Conservation (phyloP, 306 rosid species). For the Sesbania bispinosa region DNA sequence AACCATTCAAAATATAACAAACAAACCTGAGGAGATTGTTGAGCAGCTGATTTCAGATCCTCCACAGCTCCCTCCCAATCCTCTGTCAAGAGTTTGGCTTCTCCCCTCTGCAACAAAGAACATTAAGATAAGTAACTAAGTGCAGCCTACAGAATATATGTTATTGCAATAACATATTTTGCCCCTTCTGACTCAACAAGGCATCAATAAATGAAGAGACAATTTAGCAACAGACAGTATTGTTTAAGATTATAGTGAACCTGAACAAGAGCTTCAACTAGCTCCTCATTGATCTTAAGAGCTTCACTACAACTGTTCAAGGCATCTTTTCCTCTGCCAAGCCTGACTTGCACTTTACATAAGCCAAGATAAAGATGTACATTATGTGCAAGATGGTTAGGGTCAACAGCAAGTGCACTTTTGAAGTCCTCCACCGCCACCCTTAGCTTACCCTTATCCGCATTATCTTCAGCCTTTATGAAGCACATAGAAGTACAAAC, state of each 20-base stretch:
- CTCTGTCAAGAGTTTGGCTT: conserved; percentile 89
- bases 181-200: conserved; percentile 5
- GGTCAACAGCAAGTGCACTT: conserved; percentile 81
- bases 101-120: conserved; percentile 75
- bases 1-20: conserved; percentile 10
- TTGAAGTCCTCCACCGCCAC: conserved; percentile 85
- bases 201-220: background rate
- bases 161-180: background rate
- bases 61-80: conserved; percentile 99
- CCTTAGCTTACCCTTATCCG: conserved; percentile 80
- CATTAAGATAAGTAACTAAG: conserved; percentile 23
- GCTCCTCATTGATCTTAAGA: conserved; percentile 68
- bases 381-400: conserved; percentile 80
- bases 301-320: conserved; percentile 79
- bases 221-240: background rate
- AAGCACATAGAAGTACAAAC: conserved; percentile 13
- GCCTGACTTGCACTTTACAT: conserved; percentile 87
- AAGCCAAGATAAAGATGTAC: conserved; percentile 90
- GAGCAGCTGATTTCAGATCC: conserved; percentile 90
- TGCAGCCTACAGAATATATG: background rate
- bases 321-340: conserved; percentile 98
- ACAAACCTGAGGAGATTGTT: conserved; percentile 87
- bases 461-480: conserved; percentile 91
- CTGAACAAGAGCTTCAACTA: conserved; percentile 93
- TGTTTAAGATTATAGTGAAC: conserved; percentile 36